Evolutionary conservation across 2,329 filamentous ascomycete species (phyloP).

Genomic region (Trichoderma atrobrunneum): DNA sequence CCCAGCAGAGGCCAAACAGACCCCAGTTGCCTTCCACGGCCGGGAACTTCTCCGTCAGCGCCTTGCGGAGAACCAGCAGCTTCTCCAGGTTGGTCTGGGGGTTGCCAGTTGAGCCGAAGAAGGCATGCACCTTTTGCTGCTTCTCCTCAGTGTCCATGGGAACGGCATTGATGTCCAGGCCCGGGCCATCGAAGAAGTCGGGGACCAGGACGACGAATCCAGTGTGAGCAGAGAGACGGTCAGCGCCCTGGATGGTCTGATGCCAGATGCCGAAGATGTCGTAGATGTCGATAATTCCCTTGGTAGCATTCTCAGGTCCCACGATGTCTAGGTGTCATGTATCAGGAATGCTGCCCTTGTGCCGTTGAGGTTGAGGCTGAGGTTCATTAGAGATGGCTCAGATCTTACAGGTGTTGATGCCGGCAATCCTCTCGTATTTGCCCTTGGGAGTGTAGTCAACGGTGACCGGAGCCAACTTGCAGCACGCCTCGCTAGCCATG

Average conservation of each 20-base stretch:
- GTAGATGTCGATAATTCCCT: constrained; percentile 45
- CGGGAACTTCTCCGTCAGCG: constrained; percentile 34
- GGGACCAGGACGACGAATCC: constrained; percentile 42
- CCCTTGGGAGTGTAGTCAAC: constrained; percentile 42
- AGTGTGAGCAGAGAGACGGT: constrained; percentile 39
- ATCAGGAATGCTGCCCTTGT: not conserved
- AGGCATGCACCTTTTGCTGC: constrained; percentile 31
- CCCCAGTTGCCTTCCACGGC: constrained; percentile 41
- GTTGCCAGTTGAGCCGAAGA: constrained; percentile 33
- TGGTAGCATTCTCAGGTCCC: constrained; percentile 33
- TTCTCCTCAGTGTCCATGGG: constrained; percentile 47
- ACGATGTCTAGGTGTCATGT: constrained; percentile 32
- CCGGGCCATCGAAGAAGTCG: constrained; percentile 40
- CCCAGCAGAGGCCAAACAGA: constrained; percentile 50
- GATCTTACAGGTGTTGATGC: constrained; percentile 41
- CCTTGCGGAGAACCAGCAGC: constrained; percentile 33
- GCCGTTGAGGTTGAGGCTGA: not conserved
- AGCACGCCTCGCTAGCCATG: constrained; percentile 28
- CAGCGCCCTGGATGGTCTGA: constrained; percentile 49
- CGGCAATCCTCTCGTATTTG: constrained; percentile 38
- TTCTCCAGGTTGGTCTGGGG: constrained; percentile 29
- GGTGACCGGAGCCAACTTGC: constrained; percentile 37
- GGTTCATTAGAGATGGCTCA: not conserved
- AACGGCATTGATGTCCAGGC: constrained; percentile 32
- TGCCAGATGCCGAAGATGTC: constrained; percentile 47